Evolutionary conservation across 2,329 filamentous ascomycete species (phyloP), one percentile per base, ranked within the genome.

Genomic region (Fusarium devonianum): DNA sequence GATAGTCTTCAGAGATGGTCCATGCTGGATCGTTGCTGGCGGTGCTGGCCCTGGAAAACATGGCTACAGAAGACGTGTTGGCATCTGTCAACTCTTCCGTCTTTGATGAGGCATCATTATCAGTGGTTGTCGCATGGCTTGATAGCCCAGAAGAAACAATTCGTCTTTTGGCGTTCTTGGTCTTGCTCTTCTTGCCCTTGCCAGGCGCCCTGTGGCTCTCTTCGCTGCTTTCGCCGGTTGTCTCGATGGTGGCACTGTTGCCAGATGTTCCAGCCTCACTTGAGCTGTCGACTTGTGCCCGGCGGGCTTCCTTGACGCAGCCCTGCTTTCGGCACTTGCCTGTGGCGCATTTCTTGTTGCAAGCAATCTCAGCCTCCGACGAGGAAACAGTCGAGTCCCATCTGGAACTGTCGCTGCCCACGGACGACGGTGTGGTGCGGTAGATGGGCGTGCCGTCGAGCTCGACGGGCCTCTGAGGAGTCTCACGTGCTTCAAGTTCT

Each of bases 1-100:
- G 52, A 9, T 55, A 51, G 38, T 75, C 71, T 18, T 75, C 67
- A 1, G 73, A 74, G 7, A 68, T 38, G 8, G 68, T 63, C 72
- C 72, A 74, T 4, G 21, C 49, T 4, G 45, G 40, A n/a, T 53
- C 40, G 11, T 46, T 36, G 3, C 36, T 43, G 8, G 13, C 14
- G 8, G 7, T 18, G 30, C 28, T 39, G 16, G 43, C 29, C 7
- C 38, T 19, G 14, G 38, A 49, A 4, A 52, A 56, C 13, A 36
- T 41, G 14, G 22, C 43, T 10, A 10, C 29, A 2, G 39, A 35
- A 5, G 32, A n/a, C n/a, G n/a, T 43, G 7, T 47, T 14, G 18
- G 30, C 29, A 4, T 45, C 46, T 14, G 55, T 53, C 1, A 47
- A 51, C 4, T 47, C 29, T 4, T 30, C 44, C 12, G 33, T 34